Evolutionary conservation across 106 monocot genomes (phyloP).

Genomic region (Apostasia shenzhenica): DNA sequence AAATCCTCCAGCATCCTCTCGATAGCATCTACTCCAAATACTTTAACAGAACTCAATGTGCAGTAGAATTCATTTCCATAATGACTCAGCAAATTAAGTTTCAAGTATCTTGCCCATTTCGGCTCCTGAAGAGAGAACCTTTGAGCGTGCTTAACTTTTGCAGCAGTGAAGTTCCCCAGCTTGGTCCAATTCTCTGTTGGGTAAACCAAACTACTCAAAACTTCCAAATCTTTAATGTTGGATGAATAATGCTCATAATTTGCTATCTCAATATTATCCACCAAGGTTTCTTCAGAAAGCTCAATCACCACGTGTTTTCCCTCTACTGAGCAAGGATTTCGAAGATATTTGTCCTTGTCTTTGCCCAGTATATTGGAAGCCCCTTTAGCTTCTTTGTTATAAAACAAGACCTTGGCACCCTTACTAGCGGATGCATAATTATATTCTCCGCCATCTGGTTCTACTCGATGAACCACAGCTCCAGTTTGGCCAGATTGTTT

Average conservation of each 20-base stretch:
- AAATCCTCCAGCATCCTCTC: constrained; percentile 83
- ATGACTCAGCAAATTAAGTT: constrained; percentile 59
- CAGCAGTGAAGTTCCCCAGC: constrained; percentile 62
- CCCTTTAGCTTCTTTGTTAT: constrained; percentile 84
- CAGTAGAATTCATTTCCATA: constrained; percentile 84
- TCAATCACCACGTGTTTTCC: constrained; percentile 68
- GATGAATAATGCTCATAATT: constrained; percentile 92
- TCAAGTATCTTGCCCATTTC: constrained; percentile 76
- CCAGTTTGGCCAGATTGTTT: constrained; percentile 29
- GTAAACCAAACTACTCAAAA: constrained; percentile 56
- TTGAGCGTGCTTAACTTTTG: constrained; percentile 68
- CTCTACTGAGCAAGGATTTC: constrained; percentile 81
- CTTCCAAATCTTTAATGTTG: constrained; percentile 75
- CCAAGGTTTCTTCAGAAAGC: constrained; percentile 85
- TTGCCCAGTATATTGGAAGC: constrained; percentile 72
- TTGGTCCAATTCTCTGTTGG: constrained; percentile 74
- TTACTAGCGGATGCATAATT: constrained; percentile 76
- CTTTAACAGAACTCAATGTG: constrained; percentile 63
- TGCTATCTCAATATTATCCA: constrained; percentile 54
- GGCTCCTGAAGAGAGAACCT: constrained; percentile 56
- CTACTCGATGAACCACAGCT: constrained; percentile 47
- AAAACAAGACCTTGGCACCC: constrained; percentile 69
- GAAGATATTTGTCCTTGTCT: constrained; percentile 80
- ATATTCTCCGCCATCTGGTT: constrained; percentile 71
- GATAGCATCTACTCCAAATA: constrained; percentile 82